Evolutionary conservation across 768 basidiomycete species (phyloP), one percentile per base, ranked within the genome.

Genomic region (Cystobasidium onofrii): DNA sequence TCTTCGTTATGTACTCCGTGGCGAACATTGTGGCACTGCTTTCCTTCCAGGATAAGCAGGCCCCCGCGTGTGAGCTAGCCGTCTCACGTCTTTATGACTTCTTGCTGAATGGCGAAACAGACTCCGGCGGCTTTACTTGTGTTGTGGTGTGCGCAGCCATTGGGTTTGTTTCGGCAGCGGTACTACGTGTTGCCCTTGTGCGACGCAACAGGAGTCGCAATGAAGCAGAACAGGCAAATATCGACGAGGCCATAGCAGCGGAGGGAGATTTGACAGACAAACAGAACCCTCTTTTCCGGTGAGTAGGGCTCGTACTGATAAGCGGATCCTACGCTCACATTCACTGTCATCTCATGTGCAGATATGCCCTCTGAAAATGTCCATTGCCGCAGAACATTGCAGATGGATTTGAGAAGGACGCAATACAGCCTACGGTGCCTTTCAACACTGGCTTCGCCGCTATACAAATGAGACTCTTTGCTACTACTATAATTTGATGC

Each of bases 51-150:
- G 57, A 60, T 4, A 60, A 60, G 23, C 57, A 60, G 27, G 57
- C 57, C 3, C 57, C 57, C 15, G 57, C 57, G 20, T 60, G 57
- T 60, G 33, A 60, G 57, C 6, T 29, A 23, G 2, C 39, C 15
- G 39, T n/a, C n/a, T n/a, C n/a, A n/a, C n/a, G n/a, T n/a, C 39
- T 39, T 15, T 39, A 6, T 39, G 39, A 39, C 7, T 39, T 39
- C n/a, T n/a, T n/a, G n/a, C n/a, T n/a, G n/a, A n/a, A n/a, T 39
- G 39, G 15, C 39, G 39, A 39, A 6, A 27, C 57, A 60, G 57
- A 60, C 20, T 60, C 57, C 31, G 57, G 57, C 31, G 57, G 57
- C 57, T 60, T 60, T 23, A 60, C 57, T 60, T 60, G 57, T 34
- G 57, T 60, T 2, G 57, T 60, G 15, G 57, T 60, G 3, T 60